These are phyloP conservation scores for Amyloporia xantha DNA, from an alignment of 768 basidiomycete species.

Conservation along the genomic window DNA sequence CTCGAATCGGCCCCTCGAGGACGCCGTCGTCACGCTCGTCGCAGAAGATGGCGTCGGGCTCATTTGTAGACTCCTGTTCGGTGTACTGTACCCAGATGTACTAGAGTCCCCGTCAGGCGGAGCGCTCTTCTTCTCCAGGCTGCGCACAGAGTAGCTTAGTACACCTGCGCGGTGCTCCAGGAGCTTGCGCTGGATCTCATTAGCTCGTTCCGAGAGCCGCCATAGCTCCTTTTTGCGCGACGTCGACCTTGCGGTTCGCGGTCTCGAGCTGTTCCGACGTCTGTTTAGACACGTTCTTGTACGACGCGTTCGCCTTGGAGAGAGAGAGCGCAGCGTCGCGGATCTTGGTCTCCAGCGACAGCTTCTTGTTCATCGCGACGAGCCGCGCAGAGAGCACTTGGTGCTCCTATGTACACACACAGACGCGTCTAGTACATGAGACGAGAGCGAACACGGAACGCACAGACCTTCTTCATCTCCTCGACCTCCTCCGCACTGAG, in stretches of 20 bases:
- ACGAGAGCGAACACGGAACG: conserved; percentile 38
- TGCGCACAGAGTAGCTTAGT: conserved; percentile 62
- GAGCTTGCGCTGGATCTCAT: conserved; percentile 55
- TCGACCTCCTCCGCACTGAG: conserved; percentile 69
- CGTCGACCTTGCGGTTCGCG: conserved; percentile 67
- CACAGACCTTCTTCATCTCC: conserved; percentile 57
- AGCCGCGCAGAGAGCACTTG: conserved; percentile 60
- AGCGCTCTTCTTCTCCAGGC: conserved; percentile 50
- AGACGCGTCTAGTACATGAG: conserved; percentile 5
- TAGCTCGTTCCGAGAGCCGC: conserved; percentile 56
- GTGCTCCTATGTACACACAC: conserved; percentile 51
- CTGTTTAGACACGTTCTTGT: conserved; percentile 56
- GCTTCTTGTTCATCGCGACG: conserved; percentile 62
- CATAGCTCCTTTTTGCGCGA: conserved; percentile 66
- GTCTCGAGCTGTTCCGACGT: conserved; percentile 64
- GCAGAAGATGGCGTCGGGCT: conserved; percentile 42
- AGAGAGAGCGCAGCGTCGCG: conserved; percentile 80
- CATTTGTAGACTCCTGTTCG: conserved; percentile 42
- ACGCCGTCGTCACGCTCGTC: conserved; percentile 35
- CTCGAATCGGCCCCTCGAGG: conserved; percentile 59
- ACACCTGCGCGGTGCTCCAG: conserved; percentile 83
- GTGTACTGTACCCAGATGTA: conserved; percentile 46
- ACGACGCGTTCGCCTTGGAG: conserved; percentile 53
- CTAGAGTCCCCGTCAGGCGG: conserved; percentile 32
- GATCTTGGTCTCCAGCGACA: conserved; percentile 78